Evolutionary conservation across 768 basidiomycete species (phyloP).

Genomic region (Serendipita vermifera): DNA sequence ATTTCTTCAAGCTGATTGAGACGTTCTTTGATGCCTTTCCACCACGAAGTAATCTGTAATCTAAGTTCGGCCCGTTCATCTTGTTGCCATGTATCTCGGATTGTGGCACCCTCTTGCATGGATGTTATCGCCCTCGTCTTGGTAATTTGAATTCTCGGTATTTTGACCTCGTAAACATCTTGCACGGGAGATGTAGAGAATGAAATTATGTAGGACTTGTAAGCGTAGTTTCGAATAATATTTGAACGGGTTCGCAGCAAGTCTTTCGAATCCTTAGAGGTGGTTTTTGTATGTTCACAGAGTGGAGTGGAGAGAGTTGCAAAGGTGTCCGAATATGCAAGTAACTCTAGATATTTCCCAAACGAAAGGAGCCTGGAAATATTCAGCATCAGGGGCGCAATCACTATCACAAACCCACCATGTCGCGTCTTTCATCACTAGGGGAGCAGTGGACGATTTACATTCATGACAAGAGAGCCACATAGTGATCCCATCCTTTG

Average conservation of each 20-base stretch:
- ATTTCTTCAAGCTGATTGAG: slow-evolving; percentile 38
- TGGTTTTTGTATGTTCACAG: slow-evolving; percentile 34
- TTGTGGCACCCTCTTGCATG: slow-evolving; percentile 14
- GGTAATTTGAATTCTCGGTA: slow-evolving; percentile 47
- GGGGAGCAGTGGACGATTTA: slow-evolving; percentile 24
- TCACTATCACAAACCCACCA: slow-evolving; percentile 30
- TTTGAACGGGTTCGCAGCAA: slow-evolving; percentile 26
- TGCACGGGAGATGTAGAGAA: slow-evolving; percentile 36
- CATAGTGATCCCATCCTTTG: slow-evolving; percentile 26
- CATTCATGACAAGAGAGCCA: slow-evolving; percentile 44
- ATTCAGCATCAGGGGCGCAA: neutral
- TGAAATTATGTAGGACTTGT: slow-evolving; percentile 27
- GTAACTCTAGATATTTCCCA: slow-evolving; percentile 44
- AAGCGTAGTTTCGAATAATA: slow-evolving; percentile 31
- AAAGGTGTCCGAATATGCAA: slow-evolving; percentile 34
- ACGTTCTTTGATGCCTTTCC: slow-evolving; percentile 48
- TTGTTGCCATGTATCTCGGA: slow-evolving; percentile 9
- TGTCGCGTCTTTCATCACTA: slow-evolving; percentile 35
- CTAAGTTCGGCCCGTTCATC: slow-evolving; percentile 37
- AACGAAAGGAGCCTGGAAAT: slow-evolving; percentile 37
- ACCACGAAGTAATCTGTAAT: slow-evolving; percentile 51
- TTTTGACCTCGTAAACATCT: slow-evolving; percentile 48
- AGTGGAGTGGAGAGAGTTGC: slow-evolving; percentile 26
- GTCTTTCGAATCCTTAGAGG: slow-evolving; percentile 19
- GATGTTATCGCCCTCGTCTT: slow-evolving; percentile 16